Evolutionary conservation across 2,329 filamentous ascomycete genomes (phyloP).

Genomic region (Alternaria sp.): DNA sequence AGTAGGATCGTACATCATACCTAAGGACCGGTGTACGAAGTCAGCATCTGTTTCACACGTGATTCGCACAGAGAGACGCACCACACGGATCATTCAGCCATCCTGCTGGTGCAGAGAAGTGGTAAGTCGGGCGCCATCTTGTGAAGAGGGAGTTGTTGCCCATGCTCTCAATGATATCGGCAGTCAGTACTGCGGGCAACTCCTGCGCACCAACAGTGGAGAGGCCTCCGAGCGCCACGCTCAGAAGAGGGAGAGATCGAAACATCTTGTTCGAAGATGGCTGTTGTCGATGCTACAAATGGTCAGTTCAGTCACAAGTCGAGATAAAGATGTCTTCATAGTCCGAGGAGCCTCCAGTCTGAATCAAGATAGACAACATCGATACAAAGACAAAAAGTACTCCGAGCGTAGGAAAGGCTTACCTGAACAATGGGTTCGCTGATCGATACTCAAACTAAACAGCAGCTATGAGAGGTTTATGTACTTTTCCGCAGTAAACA

Average conservation of each 20-base stretch:
- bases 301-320: slow-evolving; percentile 1
- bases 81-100: slow-evolving; percentile 54
- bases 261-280: slow-evolving; percentile 28
- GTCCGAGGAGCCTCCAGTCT: not conserved
- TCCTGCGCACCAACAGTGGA: slow-evolving; percentile 31
- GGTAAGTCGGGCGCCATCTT: slow-evolving; percentile 58
- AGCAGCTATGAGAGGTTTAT: slow-evolving; percentile 23
- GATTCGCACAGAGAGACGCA: not conserved
- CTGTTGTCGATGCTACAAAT: slow-evolving; percentile 1
- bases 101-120: slow-evolving; percentile 59
- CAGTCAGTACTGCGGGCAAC: slow-evolving; percentile 39
- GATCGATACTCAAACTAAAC: slow-evolving; percentile 10
- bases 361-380: not conserved
- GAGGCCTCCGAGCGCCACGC: slow-evolving; percentile 37
- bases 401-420: not conserved
- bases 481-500: slow-evolving; percentile 19
- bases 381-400: not conserved
- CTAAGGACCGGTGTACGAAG: slow-evolving; percentile 21
- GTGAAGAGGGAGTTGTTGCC: slow-evolving; percentile 61
- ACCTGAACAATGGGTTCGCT: slow-evolving; percentile 6
- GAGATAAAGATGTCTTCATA: not conserved
- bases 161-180: slow-evolving; percentile 39
- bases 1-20: slow-evolving; percentile 60
- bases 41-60: not conserved
- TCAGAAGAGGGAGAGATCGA: slow-evolving; percentile 32